Percentiles rank a stretch among this genome's conserved stretches.
phyloP scores from a whole-genome alignment of 345 rosid genomes.

The Acer negundo region DNA sequence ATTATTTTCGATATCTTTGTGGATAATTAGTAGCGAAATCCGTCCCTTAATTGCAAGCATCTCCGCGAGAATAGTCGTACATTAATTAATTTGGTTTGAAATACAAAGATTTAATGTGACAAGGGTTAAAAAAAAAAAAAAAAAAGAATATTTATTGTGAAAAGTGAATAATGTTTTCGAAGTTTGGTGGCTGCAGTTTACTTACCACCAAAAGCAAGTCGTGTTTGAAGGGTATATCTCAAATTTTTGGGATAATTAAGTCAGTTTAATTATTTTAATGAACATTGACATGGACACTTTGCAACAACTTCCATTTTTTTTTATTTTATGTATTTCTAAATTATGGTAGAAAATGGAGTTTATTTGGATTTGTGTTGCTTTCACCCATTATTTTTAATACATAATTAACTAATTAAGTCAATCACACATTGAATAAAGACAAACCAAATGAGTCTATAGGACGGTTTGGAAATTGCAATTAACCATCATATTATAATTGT shows the following conservation, averaged over 20 bases:
- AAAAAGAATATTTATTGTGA: too few relatives aligned
- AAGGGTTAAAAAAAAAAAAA: too few relatives aligned
- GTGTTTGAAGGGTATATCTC: background rate
- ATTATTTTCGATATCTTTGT: background rate
- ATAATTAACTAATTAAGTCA: background rate
- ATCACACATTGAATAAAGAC: background rate
- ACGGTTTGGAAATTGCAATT: background rate
- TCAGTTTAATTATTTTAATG: background rate
- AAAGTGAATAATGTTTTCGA: too few relatives aligned
- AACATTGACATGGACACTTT: background rate
- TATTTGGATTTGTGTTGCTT: background rate
- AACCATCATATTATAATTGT: too few relatives aligned
- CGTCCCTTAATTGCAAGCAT: background rate
- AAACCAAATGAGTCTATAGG: background rate
- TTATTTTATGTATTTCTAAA: background rate
- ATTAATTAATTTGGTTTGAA: background rate
- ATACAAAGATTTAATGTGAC: too few relatives aligned
- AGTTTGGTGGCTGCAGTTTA: background rate
- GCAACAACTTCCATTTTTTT: too few relatives aligned
- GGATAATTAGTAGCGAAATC: background rate
- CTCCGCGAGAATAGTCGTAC: background rate
- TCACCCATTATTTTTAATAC: background rate
- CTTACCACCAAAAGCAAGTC: background rate
- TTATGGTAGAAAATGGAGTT: background rate
- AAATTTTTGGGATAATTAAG: too few relatives aligned